These are phyloP conservation scores for Chalaropsis ovoidea DNA, from an alignment of 2,329 filamentous ascomycete species.

Conservation along the genomic window DNA sequence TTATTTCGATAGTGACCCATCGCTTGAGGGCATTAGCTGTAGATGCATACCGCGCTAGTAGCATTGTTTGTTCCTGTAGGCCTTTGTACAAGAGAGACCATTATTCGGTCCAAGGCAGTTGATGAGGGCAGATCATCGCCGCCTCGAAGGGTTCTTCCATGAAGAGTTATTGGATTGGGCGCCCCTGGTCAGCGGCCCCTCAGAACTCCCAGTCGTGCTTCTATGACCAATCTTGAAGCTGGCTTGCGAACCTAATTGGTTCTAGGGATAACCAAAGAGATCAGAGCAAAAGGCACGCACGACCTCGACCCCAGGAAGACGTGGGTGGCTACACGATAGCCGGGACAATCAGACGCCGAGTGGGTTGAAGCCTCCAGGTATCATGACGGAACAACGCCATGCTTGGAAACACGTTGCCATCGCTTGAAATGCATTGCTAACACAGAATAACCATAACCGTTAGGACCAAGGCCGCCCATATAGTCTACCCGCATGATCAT, in stretches of 20 bases:
- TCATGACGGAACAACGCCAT: not conserved
- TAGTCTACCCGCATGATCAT: not conserved
- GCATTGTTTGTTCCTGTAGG: not conserved
- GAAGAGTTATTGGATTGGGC: constrained; percentile 12
- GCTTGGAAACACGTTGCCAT: constrained; percentile 4
- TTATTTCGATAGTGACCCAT: not conserved
- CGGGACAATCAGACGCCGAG: not conserved
- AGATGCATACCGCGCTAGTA: constrained; percentile 2
- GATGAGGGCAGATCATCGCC: not conserved
- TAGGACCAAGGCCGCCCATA: not conserved
- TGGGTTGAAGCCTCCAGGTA: not conserved
- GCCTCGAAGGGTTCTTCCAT: constrained; percentile 2
- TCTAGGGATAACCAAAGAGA: not conserved
- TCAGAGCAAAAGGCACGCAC: not conserved
- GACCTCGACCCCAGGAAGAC: not conserved
- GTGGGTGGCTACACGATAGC: not conserved
- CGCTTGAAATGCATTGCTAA: not conserved
- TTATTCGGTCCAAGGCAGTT: not conserved
- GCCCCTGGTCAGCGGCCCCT: constrained; percentile 5
- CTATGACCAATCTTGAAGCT: not conserved
- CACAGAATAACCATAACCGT: not conserved
- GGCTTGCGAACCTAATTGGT: not conserved
- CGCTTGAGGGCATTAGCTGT: not conserved
- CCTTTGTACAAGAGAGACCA: constrained; percentile 5
- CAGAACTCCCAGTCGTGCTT: not conserved